Evolutionary conservation across 1,284 basidiomycete genomes (phyloP).

Genomic region (Schizophyllum commune): DNA sequence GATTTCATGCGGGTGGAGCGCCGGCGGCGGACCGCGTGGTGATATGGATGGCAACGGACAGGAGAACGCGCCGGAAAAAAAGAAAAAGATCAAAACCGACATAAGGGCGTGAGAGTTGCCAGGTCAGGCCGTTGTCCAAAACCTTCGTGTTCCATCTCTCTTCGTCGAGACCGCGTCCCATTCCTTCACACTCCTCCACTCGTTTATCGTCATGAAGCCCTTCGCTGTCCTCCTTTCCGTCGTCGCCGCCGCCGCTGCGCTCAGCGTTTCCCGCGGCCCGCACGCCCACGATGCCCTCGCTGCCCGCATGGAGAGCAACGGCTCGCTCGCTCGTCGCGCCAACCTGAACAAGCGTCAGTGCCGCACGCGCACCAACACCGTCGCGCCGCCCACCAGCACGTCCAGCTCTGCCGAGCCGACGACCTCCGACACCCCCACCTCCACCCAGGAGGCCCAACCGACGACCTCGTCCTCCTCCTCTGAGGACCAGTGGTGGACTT

Average conservation of each 20-base stretch:
- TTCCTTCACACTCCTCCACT: conserved; percentile 6
- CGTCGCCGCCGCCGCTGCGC: conserved; percentile 36
- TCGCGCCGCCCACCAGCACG: conserved; percentile 21
- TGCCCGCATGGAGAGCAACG: conserved; percentile 20
- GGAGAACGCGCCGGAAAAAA: background rate
- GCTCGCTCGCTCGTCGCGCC: conserved; percentile 37
- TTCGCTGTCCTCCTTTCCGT: conserved; percentile 39
- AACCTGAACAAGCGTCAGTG: conserved; percentile 2
- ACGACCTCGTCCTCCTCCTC: no score
- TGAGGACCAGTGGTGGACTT: no score
- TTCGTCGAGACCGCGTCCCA: conserved; percentile 3
- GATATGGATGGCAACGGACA: conserved; percentile 1
- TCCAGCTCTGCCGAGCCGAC: conserved; percentile 15
- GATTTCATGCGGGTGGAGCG: no score
- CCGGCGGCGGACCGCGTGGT: no score
- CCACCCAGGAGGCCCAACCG: conserved; percentile 11
- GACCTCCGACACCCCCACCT: conserved; percentile 15
- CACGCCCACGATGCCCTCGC: conserved; percentile 15
- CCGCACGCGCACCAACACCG: conserved; percentile 6
- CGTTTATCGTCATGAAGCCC: conserved; percentile 10
- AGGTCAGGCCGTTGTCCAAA: background rate
- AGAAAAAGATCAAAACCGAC: background rate
- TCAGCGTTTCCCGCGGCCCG: conserved; percentile 17
- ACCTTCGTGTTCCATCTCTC: background rate
- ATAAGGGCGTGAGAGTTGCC: background rate